These are phyloP conservation scores for Aspergillus carlsbadensis DNA, from an alignment of 495 filamentous ascomycete genomes.

Conservation along the genomic window DNA sequence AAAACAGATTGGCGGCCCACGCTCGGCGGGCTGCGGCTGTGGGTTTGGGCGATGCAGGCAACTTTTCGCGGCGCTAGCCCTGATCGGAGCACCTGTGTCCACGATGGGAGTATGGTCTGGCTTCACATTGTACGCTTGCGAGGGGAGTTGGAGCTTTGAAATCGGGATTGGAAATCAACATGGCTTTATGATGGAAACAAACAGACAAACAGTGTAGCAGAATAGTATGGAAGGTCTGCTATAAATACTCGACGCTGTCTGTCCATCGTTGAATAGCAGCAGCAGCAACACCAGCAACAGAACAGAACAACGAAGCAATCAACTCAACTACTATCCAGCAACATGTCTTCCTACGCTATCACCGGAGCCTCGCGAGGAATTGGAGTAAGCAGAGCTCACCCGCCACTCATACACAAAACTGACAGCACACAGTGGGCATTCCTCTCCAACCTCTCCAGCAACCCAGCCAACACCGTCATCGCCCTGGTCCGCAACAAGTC, in stretches of 20 bases:
- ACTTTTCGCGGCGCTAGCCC: slow-evolving; percentile 10
- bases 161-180: too few species aligned
- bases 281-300: background rate
- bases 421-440: background rate
- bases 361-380: slow-evolving; percentile 10
- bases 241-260: too few species aligned
- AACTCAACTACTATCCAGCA: slow-evolving; percentile 1
- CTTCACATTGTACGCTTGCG: background rate
- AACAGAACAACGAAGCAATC: background rate
- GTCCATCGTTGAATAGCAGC: too few species aligned
- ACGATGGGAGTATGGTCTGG: background rate
- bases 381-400: slow-evolving; percentile 4
- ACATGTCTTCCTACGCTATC: slow-evolving; percentile 9
- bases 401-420: background rate
- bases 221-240: too few species aligned
- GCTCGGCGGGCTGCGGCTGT: background rate
- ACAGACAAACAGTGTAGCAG: too few species aligned
- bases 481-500: slow-evolving; percentile 9
- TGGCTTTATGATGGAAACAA: too few species aligned
- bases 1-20: too few species aligned
- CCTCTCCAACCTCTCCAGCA: slow-evolving; percentile 5
- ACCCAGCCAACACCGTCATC: slow-evolving; percentile 7
- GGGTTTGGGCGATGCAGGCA: background rate
- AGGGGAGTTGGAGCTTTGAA: background rate
- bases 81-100: background rate